These are phyloP conservation scores for Besnoitia besnoiti DNA, from an alignment of 169 alveolate species.

Conservation along the genomic window DNA sequence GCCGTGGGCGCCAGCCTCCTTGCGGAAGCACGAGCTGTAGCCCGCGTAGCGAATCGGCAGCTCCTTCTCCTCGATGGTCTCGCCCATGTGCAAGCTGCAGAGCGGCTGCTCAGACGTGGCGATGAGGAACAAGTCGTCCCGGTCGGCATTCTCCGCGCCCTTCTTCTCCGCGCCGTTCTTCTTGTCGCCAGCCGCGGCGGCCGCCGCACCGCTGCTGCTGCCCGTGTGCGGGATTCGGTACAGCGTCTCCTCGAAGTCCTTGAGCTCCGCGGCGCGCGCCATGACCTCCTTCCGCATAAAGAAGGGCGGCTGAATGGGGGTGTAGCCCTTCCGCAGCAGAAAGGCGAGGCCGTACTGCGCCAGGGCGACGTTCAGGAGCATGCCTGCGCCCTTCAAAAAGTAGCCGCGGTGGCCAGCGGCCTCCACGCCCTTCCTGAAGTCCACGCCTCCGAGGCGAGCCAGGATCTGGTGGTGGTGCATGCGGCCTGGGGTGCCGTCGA, in stretches of 20 bases:
- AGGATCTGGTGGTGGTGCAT: slow-evolving; percentile 80
- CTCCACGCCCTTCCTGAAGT: slow-evolving; percentile 92
- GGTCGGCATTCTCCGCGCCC: slow-evolving; percentile 54
- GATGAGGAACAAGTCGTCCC: slow-evolving; percentile 91
- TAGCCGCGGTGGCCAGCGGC: slow-evolving; percentile 99
- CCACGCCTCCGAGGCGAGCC: slow-evolving; percentile 89
- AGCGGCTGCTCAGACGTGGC: slow-evolving; percentile 99
- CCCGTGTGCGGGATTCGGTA: slow-evolving; percentile 81
- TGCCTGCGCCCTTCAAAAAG: slow-evolving; percentile 95
- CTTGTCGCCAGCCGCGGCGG: slow-evolving; percentile 20
- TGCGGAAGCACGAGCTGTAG: slow-evolving; percentile 96
- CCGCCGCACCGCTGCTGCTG: neutral
- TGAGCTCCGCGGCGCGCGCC: slow-evolving; percentile 97
- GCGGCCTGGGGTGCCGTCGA: slow-evolving; percentile 47
- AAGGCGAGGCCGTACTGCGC: slow-evolving; percentile 92
- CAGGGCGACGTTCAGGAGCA: slow-evolving; percentile 95
- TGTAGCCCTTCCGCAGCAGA: slow-evolving; percentile 91
- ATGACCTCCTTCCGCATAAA: slow-evolving; percentile 94
- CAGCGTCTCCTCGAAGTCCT: slow-evolving; percentile 97
- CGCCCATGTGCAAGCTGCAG: slow-evolving; percentile 92
- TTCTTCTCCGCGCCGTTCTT: slow-evolving; percentile 25
- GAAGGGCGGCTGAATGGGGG: slow-evolving; percentile 98
- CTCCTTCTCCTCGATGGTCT: slow-evolving; percentile 80
- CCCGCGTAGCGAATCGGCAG: slow-evolving; percentile 96
- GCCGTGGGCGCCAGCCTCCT: slow-evolving; percentile 99